A percentile compares a stretch with the other conserved stretches of the same genome.
Conservation (phyloP, 2,329 filamentous ascomycete species). For the Phialophora tarda region DNA sequence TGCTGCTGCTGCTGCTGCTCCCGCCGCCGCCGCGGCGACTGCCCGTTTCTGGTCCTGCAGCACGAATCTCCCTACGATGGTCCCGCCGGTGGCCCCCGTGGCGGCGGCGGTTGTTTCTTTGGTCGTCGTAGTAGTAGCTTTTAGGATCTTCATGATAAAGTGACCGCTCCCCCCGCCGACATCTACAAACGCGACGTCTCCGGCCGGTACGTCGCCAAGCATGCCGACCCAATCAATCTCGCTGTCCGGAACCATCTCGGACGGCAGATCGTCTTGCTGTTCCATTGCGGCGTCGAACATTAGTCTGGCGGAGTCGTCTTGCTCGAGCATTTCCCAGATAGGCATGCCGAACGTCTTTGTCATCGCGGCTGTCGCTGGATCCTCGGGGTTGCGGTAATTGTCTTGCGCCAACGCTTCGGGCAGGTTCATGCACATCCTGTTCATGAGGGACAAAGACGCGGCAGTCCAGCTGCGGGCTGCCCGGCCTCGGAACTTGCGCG, state of each 20-base stretch:
- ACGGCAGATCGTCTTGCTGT: slow-evolving; percentile 3
- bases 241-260: neutral
- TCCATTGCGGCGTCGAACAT: neutral
- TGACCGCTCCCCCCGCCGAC: neutral
- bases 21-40: neutral
- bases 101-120: too few species aligned
- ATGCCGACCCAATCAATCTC: slow-evolving; percentile 2
- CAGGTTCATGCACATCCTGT: slow-evolving; percentile 6
- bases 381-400: neutral
- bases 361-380: neutral
- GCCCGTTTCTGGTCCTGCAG: slow-evolving; percentile 6
- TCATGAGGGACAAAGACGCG: neutral
- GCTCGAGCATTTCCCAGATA: slow-evolving; percentile 1
- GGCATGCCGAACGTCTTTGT: slow-evolving; percentile 4
- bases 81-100: neutral
- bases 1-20: neutral
- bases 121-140: neutral
- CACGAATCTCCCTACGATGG: neutral
- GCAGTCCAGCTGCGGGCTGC: neutral
- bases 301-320: neutral
- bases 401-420: slow-evolving; percentile 4
- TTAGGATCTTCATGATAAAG: neutral
- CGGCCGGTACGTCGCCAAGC: slow-evolving; percentile 2
- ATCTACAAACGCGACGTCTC: neutral
- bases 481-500: slow-evolving; percentile 2